A percentile compares a stretch with the other conserved stretches of the same genome.
These are phyloP conservation scores for Dryas octopetala DNA, from an alignment of 306 rosid species.

Conservation along the genomic window DNA sequence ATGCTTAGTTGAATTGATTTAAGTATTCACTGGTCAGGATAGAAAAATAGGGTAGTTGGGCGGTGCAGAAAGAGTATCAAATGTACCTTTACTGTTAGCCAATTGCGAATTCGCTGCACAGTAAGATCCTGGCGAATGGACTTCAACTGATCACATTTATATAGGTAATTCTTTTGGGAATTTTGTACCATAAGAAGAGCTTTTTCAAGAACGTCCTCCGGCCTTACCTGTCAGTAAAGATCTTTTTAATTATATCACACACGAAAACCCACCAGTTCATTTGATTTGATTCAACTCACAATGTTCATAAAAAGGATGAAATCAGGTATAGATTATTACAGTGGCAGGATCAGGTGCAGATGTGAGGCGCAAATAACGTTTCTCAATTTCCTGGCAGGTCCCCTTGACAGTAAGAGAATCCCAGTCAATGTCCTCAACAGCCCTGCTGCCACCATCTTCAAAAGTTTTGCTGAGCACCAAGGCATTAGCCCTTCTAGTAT, in stretches of 20 bases:
- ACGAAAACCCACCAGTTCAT: neutral
- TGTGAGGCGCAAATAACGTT: slow-evolving; percentile 91
- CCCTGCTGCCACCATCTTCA: slow-evolving; percentile 75
- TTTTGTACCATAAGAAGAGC: slow-evolving; percentile 81
- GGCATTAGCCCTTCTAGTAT: slow-evolving; percentile 78
- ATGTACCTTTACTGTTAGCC: slow-evolving; percentile 83
- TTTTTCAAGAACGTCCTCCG: slow-evolving; percentile 93
- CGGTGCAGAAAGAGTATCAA: slow-evolving; percentile 2
- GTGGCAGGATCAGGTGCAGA: slow-evolving; percentile 97
- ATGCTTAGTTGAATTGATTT: neutral
- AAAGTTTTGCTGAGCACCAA: slow-evolving; percentile 68
- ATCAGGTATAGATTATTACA: slow-evolving; percentile 41
- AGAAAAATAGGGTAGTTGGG: neutral
- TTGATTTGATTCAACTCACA: neutral
- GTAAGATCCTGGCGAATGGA: slow-evolving; percentile 99
- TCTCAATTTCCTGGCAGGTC: slow-evolving; percentile 95
- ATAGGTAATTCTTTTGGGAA: slow-evolving; percentile 89
- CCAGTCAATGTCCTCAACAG: slow-evolving; percentile 99
- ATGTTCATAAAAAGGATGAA: neutral
- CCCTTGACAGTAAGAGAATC: slow-evolving; percentile 98
- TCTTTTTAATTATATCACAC: slow-evolving; percentile 3
- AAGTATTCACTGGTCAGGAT: neutral
- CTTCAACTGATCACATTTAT: slow-evolving; percentile 94
- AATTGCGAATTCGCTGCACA: slow-evolving; percentile 85
- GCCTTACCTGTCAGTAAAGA: slow-evolving; percentile 74